Evolutionary conservation across 495 filamentous ascomycete species (phyloP).

Genomic region (Hyphodiscus hymeniophilus): DNA sequence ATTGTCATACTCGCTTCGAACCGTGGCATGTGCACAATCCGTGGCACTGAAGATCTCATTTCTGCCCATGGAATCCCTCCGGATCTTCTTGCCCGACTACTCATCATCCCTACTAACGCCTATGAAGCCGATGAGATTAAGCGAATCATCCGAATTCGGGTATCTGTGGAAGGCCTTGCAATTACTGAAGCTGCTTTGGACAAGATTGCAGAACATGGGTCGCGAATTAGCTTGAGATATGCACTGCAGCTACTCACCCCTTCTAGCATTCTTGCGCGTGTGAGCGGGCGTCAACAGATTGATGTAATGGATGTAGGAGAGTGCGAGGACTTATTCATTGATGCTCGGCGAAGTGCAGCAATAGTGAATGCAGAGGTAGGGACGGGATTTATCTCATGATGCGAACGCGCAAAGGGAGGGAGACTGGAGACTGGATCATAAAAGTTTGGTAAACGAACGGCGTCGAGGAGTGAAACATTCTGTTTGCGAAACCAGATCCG

Average conservation of each 20-base stretch:
- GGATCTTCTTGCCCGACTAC: conserved; percentile 82
- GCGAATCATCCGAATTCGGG: conserved; percentile 75
- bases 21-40: conserved; percentile 82
- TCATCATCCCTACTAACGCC: conserved; percentile 88
- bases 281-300: conserved; percentile 65
- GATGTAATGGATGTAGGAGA: conserved; percentile 79
- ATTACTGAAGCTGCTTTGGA: conserved; percentile 78
- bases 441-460: conserved; percentile 1
- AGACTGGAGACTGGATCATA: background rate
- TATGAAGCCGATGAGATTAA: conserved; percentile 83
- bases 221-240: conserved; percentile 82
- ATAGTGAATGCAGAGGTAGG: conserved; percentile 58
- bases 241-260: conserved; percentile 89
- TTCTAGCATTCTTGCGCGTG: conserved; percentile 53
- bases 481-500: background rate
- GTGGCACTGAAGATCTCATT: conserved; percentile 71
- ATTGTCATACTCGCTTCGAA: conserved; percentile 98
- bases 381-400: conserved; percentile 44
- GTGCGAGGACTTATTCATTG: conserved; percentile 83
- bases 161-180: conserved; percentile 68
- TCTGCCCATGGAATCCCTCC: conserved; percentile 90
- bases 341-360: conserved; percentile 73
- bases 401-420: conserved; percentile 9
- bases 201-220: conserved; percentile 76
- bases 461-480: background rate